phyloP scores from a whole-genome alignment of 805 yeast species.

The Candida sphagnicola region DNA sequence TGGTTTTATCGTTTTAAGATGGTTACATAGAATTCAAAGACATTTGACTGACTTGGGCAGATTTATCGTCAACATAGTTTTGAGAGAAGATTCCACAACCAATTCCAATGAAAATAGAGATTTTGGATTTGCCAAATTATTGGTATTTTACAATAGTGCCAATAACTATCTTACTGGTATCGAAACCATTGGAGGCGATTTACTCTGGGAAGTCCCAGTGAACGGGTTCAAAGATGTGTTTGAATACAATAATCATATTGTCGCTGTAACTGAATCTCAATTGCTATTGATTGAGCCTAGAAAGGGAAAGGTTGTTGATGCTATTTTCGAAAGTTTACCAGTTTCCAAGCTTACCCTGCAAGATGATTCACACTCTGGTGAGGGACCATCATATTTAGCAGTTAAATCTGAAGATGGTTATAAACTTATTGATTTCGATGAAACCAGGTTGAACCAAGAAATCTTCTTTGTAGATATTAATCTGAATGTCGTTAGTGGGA shows the following conservation, averaged over 20 bases:
- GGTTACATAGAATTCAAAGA: constrained; percentile 25
- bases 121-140: constrained; percentile 30
- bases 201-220: constrained; percentile 32
- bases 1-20: constrained; percentile 18
- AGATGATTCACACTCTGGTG: constrained; percentile 1
- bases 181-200: constrained; percentile 34
- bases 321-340: constrained; percentile 6
- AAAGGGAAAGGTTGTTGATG: constrained; percentile 15
- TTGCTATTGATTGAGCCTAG: constrained; percentile 10
- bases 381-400: neutral
- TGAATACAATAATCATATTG: constrained; percentile 11
- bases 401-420: neutral
- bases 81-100: neutral
- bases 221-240: constrained; percentile 11
- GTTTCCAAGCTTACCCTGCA: constrained; percentile 6
- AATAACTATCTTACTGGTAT: constrained; percentile 36
- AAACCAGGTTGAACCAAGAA: neutral
- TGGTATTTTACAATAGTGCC: constrained; percentile 23
- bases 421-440: neutral
- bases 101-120: constrained; percentile 6
- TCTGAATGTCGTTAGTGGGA: constrained; percentile 16
- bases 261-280: constrained; percentile 11
- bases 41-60: constrained; percentile 34
- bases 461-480: constrained; percentile 1
- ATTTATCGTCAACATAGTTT: constrained; percentile 12